These are phyloP conservation scores for Pythium dissotocum DNA, from an alignment of 352 stramenopile genomes.

Conservation along the genomic window DNA sequence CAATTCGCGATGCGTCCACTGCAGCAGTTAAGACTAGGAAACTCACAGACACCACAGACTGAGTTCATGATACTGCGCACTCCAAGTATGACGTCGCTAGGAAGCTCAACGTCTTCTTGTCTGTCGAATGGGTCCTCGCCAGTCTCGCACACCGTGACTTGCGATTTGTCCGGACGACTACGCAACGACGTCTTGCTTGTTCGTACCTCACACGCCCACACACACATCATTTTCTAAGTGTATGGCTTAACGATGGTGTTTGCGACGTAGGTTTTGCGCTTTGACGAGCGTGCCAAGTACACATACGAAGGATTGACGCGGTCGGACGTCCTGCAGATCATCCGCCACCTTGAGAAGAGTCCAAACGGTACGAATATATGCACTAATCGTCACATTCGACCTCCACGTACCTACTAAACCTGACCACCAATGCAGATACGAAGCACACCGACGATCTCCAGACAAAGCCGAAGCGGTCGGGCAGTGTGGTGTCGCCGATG, in stretches of 20 bases:
- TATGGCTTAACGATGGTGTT: background rate
- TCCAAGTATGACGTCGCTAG: conserved; percentile 13
- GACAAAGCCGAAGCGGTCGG: conserved; percentile 13
- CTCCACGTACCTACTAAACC: background rate
- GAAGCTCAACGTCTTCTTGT: background rate
- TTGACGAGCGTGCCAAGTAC: conserved; percentile 32
- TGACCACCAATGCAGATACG: background rate
- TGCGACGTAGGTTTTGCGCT: conserved; percentile 27
- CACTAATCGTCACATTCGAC: no score
- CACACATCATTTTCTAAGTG: background rate
- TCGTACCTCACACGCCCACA: background rate
- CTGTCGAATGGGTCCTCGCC: background rate
- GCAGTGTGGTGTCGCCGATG: conserved; percentile 16
- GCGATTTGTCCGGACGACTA: background rate
- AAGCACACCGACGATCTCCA: background rate
- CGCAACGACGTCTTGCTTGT: conserved; percentile 30
- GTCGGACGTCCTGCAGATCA: conserved; percentile 34
- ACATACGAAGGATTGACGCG: conserved; percentile 32
- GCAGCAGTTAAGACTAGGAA: background rate
- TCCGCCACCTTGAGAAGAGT: conserved; percentile 28
- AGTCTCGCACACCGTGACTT: background rate
- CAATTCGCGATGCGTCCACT: conserved; percentile 6
- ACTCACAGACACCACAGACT: background rate
- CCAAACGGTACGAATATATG: conserved; percentile 12
- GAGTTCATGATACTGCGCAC: conserved; percentile 25